phyloP scores from a whole-genome alignment of 2,329 filamentous ascomycete genomes.

The Arthrocladium fulminans region DNA sequence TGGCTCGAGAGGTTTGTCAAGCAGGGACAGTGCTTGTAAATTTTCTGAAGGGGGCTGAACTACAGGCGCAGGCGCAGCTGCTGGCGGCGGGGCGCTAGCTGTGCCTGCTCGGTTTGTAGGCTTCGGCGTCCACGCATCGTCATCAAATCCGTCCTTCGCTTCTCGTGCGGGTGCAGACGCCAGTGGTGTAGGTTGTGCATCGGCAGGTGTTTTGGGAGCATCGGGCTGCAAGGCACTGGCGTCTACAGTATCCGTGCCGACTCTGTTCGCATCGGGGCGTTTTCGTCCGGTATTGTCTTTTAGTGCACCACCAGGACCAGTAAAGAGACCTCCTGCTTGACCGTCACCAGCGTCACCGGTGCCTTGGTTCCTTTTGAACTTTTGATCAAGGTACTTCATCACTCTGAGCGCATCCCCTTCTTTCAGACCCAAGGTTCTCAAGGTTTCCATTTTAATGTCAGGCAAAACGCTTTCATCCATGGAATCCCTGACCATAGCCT shows the following conservation, averaged over 20 bases:
- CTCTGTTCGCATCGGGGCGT: slow-evolving; percentile 74
- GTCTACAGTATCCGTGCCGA: slow-evolving; percentile 78
- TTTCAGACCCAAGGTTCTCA: slow-evolving; percentile 83
- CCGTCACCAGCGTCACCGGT: slow-evolving; percentile 52
- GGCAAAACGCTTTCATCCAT: slow-evolving; percentile 92
- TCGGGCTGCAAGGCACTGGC: slow-evolving; percentile 67
- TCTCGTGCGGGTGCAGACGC: slow-evolving; percentile 42
- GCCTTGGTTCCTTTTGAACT: slow-evolving; percentile 58
- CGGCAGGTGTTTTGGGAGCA: slow-evolving; percentile 32
- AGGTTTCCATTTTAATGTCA: slow-evolving; percentile 72
- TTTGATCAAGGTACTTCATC: slow-evolving; percentile 77
- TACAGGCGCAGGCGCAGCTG: slow-evolving; percentile 30
- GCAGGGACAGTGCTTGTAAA: slow-evolving; percentile 58
- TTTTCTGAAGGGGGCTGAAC: slow-evolving; percentile 56
- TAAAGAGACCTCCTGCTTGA: slow-evolving; percentile 63
- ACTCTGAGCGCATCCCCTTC: slow-evolving; percentile 96
- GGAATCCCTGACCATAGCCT: slow-evolving; percentile 79
- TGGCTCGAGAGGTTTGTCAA: slow-evolving; percentile 51
- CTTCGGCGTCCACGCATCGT: slow-evolving; percentile 96
- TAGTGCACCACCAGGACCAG: slow-evolving; percentile 79
- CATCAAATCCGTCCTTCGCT: slow-evolving; percentile 65
- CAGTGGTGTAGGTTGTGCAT: slow-evolving; percentile 43
- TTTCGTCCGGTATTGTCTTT: slow-evolving; percentile 93
- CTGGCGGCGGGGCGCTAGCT: slow-evolving; percentile 25
- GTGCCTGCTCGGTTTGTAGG: slow-evolving; percentile 42